Evolutionary conservation across 2,329 filamentous ascomycete species (phyloP).

Genomic region (Epicoccum nigrum): DNA sequence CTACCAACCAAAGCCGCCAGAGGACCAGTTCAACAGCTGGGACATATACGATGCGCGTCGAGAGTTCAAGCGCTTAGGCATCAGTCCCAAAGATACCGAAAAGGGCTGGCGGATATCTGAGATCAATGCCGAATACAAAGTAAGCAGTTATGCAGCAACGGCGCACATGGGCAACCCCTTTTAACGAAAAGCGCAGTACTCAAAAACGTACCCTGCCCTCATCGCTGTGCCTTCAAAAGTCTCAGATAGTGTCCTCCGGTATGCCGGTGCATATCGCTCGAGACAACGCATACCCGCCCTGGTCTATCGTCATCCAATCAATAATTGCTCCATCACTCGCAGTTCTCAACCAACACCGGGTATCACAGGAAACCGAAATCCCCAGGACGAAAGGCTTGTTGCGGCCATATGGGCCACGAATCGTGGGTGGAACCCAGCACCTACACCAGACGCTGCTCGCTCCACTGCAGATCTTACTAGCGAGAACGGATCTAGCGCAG

Average conservation of each 20-base stretch:
- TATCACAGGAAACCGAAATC: slow-evolving; percentile 83
- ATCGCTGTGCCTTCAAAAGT: slow-evolving; percentile 86
- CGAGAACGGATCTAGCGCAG: slow-evolving; percentile 40
- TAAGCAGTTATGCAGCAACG: slow-evolving; percentile 35
- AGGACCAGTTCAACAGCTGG: slow-evolving; percentile 81
- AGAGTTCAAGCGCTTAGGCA: slow-evolving; percentile 87
- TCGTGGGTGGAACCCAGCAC: slow-evolving; percentile 42
- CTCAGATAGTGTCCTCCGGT: slow-evolving; percentile 96
- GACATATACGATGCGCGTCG: slow-evolving; percentile 80
- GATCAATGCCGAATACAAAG: slow-evolving; percentile 85
- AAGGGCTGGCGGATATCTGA: slow-evolving; percentile 87
- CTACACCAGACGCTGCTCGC: slow-evolving; percentile 19
- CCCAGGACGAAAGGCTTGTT: slow-evolving; percentile 93
- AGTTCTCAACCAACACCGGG: slow-evolving; percentile 92
- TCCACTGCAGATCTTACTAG: slow-evolving; percentile 43
- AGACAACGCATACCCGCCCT: slow-evolving; percentile 85
- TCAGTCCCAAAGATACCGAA: slow-evolving; percentile 78
- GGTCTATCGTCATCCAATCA: slow-evolving; percentile 93
- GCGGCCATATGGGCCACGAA: slow-evolving; percentile 85
- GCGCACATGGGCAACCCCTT: neutral
- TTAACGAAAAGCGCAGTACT: slow-evolving; percentile 63
- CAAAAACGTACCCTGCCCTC: slow-evolving; percentile 86
- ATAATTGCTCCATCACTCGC: slow-evolving; percentile 95
- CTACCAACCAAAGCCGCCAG: slow-evolving; percentile 75
- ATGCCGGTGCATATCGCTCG: slow-evolving; percentile 88